Evolutionary conservation across 768 basidiomycete genomes (phyloP).

Genomic region (Tulasnella sp.): DNA sequence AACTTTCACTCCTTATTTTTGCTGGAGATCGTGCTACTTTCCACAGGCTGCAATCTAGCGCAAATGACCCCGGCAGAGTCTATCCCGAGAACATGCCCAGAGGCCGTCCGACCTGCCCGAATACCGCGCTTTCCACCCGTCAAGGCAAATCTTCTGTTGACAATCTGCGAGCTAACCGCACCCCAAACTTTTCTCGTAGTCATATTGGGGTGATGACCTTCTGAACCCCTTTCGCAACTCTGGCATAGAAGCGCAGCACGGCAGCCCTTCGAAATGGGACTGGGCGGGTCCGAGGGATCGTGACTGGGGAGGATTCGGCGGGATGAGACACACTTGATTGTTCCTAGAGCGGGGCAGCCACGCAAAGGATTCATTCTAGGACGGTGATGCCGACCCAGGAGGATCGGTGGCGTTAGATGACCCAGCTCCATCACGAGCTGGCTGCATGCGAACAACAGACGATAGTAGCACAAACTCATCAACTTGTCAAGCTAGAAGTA

Average conservation of each 20-base stretch:
- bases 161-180: background rate
- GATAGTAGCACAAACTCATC: background rate
- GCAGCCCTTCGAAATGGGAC: background rate
- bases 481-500: background rate
- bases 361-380: background rate
- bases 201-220: background rate
- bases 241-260: background rate
- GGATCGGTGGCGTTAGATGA: background rate
- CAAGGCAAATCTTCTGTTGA: background rate
- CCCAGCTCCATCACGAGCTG: background rate
- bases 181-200: background rate
- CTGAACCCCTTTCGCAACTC: background rate
- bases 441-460: background rate
- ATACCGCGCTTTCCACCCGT: background rate
- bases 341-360: background rate
- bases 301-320: background rate
- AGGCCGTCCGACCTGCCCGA: constrained; percentile 9
- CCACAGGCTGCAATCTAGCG: background rate
- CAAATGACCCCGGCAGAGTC: background rate
- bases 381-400: background rate
- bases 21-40: background rate
- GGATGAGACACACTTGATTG: background rate
- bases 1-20: background rate
- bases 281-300: background rate
- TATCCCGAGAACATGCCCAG: background rate